Evolutionary conservation across 805 yeast genomes (phyloP), one percentile per base, ranked within the genome.

Genomic region (Yarrowia sp.): DNA sequence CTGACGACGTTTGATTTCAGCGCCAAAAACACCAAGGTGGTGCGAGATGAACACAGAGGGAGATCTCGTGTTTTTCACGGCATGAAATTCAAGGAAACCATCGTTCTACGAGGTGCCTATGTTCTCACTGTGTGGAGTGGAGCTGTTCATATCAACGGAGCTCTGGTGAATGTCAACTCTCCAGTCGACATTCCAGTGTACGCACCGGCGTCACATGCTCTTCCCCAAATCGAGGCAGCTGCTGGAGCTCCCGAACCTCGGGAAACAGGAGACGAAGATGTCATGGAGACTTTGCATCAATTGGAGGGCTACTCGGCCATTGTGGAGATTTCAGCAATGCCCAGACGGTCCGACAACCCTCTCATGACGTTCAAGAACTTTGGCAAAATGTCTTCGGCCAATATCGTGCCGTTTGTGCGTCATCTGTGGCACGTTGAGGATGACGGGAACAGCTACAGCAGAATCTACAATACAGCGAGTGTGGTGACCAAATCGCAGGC

Each of bases 61-160:
- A 38, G 55, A 2, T 36, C 53, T 1, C 30, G 55, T 2, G 55
- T 61, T 2, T 61, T 61, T 9, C 55, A 46, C 43, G 66, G 55
- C 53, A 38, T 61, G 66, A 61, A 61, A 36, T 61, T 46, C 55
- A 61, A 61, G 15, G 46, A 61, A 19, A 20, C 66, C 55, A 36
- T 61, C 20, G 66, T 47, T 6, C 36, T 61, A 12, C 24, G 66
- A 2, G 66, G 66, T 9, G 66, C 66, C n/a, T 61, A 61, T 33
- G 13, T 36, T 13, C 30, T 61, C 17, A 61, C 53, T 1, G 66
- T 61, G 24, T 61, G 66, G 66, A 46, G 38, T 46, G 66, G 66
- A 36, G 55, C 38, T n/a, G 17, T 47, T 15, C 55, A 47, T 36
- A 46, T 61, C 46, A 47, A 47, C 44, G 66, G 66, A 36, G 66